Conservation (phyloP, 148 eudicot genomes). For the Heliosperma pusillum region DNA sequence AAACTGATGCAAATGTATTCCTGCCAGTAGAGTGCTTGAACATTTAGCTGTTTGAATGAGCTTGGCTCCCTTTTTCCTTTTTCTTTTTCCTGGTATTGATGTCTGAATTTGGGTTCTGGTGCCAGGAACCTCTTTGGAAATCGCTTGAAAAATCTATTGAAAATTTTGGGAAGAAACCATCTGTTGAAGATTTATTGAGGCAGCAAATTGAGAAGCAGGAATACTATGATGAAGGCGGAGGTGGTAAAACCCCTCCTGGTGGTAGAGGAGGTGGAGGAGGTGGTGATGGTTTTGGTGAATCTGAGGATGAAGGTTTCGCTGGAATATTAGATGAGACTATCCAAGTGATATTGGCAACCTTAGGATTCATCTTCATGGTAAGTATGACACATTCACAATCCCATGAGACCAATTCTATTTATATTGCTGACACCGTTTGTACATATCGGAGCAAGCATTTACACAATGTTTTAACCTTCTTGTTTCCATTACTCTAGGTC, state of each 20-base stretch:
- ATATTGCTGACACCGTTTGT: neutral
- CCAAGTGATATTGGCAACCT: slow-evolving; percentile 63
- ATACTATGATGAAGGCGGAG: slow-evolving; percentile 53
- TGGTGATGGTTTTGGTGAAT: slow-evolving; percentile 37
- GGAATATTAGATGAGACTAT: slow-evolving; percentile 48
- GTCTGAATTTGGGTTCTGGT: slow-evolving; percentile 2
- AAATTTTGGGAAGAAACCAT: slow-evolving; percentile 51
- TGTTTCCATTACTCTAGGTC: too few species aligned
- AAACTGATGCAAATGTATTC: neutral
- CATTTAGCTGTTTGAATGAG: neutral
- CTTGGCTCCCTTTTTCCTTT: neutral
- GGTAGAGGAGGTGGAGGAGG: slow-evolving; percentile 40
- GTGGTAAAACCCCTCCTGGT: slow-evolving; percentile 25
- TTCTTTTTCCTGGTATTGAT: neutral
- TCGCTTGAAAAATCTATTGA: slow-evolving; percentile 54
- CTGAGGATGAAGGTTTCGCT: slow-evolving; percentile 45
- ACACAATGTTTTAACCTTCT: too few species aligned
- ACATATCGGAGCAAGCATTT: neutral
- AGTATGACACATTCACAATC: slow-evolving; percentile 12
- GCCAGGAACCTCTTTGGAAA: slow-evolving; percentile 70
- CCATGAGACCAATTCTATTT: neutral
- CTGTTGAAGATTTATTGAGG: slow-evolving; percentile 60
- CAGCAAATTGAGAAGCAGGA: slow-evolving; percentile 63
- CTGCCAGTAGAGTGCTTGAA: neutral
- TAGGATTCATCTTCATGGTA: slow-evolving; percentile 70